These are phyloP conservation scores for Phytopythium aichiense DNA, from an alignment of 352 stramenopile species.

Conservation along the genomic window DNA sequence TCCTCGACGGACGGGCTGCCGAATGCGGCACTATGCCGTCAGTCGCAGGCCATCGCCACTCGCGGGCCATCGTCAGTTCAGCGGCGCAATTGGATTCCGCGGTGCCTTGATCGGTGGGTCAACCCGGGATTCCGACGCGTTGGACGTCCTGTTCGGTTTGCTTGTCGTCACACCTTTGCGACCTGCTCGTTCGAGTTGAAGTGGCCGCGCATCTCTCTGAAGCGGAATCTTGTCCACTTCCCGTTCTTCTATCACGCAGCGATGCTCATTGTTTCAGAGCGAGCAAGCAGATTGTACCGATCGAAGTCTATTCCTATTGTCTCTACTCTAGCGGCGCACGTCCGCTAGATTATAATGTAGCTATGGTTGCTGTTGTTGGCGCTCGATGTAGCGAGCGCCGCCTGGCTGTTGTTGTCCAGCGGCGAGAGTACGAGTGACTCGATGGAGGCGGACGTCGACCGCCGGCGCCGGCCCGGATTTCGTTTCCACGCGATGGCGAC, in stretches of 20 bases:
- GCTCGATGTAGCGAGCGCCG: neutral
- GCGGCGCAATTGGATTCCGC: too few species aligned
- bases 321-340: too few species aligned
- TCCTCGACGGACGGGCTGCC: too few species aligned
- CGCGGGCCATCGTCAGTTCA: too few species aligned
- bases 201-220: neutral
- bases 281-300: neutral
- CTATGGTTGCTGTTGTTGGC: neutral
- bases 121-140: too few species aligned
- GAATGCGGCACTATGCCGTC: too few species aligned
- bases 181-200: neutral
- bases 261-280: neutral
- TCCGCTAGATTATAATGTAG: neutral
- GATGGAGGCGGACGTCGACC: slow-evolving; percentile 1
- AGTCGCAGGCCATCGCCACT: too few species aligned
- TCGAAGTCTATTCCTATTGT: neutral
- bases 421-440: slow-evolving; percentile 4
- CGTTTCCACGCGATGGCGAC: slow-evolving; percentile 1
- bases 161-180: neutral
- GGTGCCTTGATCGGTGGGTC: too few species aligned
- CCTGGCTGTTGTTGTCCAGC: neutral
- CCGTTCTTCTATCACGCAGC: neutral
- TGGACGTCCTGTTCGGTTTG: too few species aligned
- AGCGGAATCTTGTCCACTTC: neutral
- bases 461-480: neutral